A percentile compares a stretch with the other conserved stretches of the same genome.
Evolutionary conservation across 306 rosid species (phyloP).

Genomic region (Biancaea sappan): DNA sequence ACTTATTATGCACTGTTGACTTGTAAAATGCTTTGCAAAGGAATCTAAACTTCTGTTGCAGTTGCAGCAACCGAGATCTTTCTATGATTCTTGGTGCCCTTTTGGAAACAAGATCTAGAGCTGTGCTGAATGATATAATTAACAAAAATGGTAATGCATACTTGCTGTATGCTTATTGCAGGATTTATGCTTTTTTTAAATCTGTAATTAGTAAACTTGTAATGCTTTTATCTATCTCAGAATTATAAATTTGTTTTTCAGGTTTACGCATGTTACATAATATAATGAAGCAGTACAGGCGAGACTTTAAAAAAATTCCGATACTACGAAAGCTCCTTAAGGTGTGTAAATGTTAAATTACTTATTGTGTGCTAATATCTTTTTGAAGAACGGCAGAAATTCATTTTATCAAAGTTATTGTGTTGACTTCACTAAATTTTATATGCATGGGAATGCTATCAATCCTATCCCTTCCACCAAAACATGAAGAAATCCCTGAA

Average conservation of each 20-base stretch:
- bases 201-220: neutral
- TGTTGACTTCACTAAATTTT: constrained; percentile 26
- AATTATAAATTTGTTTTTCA: constrained; percentile 42
- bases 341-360: constrained; percentile 50
- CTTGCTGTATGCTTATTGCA: neutral
- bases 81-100: constrained; percentile 98
- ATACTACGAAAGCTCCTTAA: constrained; percentile 96
- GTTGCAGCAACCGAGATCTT: constrained; percentile 97
- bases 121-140: constrained; percentile 80
- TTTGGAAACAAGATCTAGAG: constrained; percentile 87
- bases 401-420: neutral
- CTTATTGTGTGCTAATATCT: neutral
- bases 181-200: neutral
- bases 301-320: constrained; percentile 94
- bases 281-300: constrained; percentile 83
- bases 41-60: constrained; percentile 46
- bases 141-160: constrained; percentile 79
- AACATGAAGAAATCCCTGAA: neutral
- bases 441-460: constrained; percentile 22
- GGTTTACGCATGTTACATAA: constrained; percentile 98
- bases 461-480: neutral
- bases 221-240: constrained; percentile 27
- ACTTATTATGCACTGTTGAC: constrained; percentile 25
- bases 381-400: neutral
- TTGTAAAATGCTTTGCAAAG: constrained; percentile 21